phyloP scores from a whole-genome alignment of 78 protist genomes.

The Protostelium mycophagum region DNA sequence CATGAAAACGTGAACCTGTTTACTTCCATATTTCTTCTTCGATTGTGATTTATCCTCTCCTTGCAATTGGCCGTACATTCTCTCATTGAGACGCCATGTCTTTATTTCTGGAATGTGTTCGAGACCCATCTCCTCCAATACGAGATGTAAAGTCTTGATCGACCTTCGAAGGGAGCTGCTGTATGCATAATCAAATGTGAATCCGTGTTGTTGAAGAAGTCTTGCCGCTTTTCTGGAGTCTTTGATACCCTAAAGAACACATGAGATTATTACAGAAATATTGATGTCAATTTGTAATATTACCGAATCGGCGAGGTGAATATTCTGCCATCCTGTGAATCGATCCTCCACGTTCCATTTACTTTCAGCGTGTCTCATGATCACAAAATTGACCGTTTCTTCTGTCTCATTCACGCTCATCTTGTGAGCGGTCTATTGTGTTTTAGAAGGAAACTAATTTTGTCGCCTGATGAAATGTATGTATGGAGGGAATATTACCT shows the following conservation, averaged over 20 bases:
- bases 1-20: slow-evolving; percentile 52
- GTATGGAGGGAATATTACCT: too few species aligned
- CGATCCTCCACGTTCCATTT: slow-evolving; percentile 82
- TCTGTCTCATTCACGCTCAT: neutral
- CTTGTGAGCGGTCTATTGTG: too few species aligned
- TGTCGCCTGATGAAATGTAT: too few species aligned
- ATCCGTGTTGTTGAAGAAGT: slow-evolving; percentile 19
- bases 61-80: slow-evolving; percentile 89
- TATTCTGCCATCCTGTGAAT: slow-evolving; percentile 94
- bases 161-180: slow-evolving; percentile 83
- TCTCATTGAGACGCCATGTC: slow-evolving; percentile 90
- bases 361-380: slow-evolving; percentile 83
- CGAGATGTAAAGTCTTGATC: slow-evolving; percentile 54
- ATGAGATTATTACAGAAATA: too few species aligned
- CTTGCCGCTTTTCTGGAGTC: slow-evolving; percentile 83
- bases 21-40: slow-evolving; percentile 78
- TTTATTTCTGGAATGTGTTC: slow-evolving; percentile 49
- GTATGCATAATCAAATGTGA: slow-evolving; percentile 68
- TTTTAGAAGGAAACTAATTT: too few species aligned
- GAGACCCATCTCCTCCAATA: slow-evolving; percentile 58
- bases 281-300: neutral
- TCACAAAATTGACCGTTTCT: slow-evolving; percentile 68
- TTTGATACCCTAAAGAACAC: slow-evolving; percentile 67
- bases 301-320: slow-evolving; percentile 53
- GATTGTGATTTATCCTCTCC: slow-evolving; percentile 85